Conservation (phyloP, 495 filamentous ascomycete genomes). For the Usnea hakonensis region DNA sequence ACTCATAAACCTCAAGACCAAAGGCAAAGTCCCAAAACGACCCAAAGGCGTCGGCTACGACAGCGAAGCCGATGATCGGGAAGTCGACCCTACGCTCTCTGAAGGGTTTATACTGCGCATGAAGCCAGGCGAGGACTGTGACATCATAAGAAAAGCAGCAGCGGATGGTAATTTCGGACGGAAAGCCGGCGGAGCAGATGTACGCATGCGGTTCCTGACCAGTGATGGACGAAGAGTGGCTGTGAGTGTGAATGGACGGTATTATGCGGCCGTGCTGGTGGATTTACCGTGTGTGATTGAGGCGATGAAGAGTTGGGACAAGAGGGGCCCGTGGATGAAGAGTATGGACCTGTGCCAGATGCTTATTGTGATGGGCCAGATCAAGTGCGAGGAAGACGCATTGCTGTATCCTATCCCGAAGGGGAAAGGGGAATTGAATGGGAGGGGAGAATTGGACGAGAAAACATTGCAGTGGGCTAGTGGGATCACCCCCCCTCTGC, state of each 20-base stretch:
- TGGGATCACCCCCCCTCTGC: slow-evolving; percentile 86
- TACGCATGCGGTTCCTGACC: slow-evolving; percentile 72
- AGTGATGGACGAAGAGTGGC: slow-evolving; percentile 65
- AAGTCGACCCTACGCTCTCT: slow-evolving; percentile 78
- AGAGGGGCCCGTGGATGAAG: slow-evolving; percentile 76
- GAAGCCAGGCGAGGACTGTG: slow-evolving; percentile 74
- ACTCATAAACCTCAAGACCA: slow-evolving; percentile 48
- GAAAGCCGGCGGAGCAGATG: slow-evolving; percentile 55
- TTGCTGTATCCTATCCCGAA: slow-evolving; percentile 55
- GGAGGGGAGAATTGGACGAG: slow-evolving; percentile 45
- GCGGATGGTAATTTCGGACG: slow-evolving; percentile 65
- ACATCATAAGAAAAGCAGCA: slow-evolving; percentile 66
- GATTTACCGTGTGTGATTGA: slow-evolving; percentile 90
- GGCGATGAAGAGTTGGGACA: slow-evolving; percentile 94
- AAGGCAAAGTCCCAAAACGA: slow-evolving; percentile 54
- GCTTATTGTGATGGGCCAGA: slow-evolving; percentile 68
- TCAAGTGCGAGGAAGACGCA: slow-evolving; percentile 67
- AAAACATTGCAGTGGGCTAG: slow-evolving; percentile 74
- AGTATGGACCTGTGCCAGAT: slow-evolving; percentile 93
- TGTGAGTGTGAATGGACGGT: slow-evolving; percentile 57
- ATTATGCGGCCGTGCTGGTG: slow-evolving; percentile 75
- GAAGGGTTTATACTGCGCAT: slow-evolving; percentile 85
- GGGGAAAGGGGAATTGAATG: background rate
- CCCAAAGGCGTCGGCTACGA: slow-evolving; percentile 83
- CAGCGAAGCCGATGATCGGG: slow-evolving; percentile 88